A percentile compares a stretch with the other conserved stretches of the same genome.
phyloP scores from a whole-genome alignment of 208 protist genomes.

The Trypanosoma brucei region DNA sequence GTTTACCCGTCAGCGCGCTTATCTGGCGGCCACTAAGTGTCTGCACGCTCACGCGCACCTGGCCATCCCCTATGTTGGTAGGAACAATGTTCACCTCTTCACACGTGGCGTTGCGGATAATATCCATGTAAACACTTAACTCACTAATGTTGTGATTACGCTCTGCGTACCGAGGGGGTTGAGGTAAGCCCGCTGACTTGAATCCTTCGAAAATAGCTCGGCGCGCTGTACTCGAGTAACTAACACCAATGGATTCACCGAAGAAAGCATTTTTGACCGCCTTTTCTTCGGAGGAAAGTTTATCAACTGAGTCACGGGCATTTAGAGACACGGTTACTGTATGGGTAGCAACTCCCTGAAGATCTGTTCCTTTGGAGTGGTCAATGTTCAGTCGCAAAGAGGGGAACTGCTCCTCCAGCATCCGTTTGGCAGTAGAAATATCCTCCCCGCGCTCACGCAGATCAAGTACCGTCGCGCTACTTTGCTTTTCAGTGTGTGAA shows the following conservation, averaged over 20 bases:
- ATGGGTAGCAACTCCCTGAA: conserved; percentile 55
- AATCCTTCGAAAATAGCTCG: conserved; percentile 56
- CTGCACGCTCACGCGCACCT: conserved; percentile 11
- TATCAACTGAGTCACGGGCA: not conserved
- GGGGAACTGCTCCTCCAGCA: conserved; percentile 28
- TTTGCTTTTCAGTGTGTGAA: not conserved
- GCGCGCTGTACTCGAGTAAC: conserved; percentile 15
- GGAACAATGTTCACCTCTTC: conserved; percentile 11
- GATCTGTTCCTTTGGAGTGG: conserved; percentile 58
- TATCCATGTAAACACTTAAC: conserved; percentile 20
- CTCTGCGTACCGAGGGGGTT: conserved; percentile 11
- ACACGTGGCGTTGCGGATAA: conserved; percentile 14
- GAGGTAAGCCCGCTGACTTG: conserved; percentile 17
- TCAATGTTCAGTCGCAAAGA: conserved; percentile 35
- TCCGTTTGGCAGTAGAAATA: conserved; percentile 12
- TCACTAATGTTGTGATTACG: conserved; percentile 12
- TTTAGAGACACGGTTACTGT: conserved; percentile 44
- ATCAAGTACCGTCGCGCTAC: conserved; percentile 4
- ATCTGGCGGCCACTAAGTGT: conserved; percentile 6
- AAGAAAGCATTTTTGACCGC: conserved; percentile 37
- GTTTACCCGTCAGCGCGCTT: conserved; percentile 8
- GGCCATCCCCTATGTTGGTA: conserved; percentile 8
- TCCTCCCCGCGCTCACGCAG: conserved; percentile 17
- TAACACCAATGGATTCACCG: conserved; percentile 47
- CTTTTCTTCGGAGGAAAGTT: conserved; percentile 23